Evolutionary conservation across 805 yeast genomes (phyloP), one percentile per base, ranked within the genome.

Genomic region (Pichia insulana): DNA sequence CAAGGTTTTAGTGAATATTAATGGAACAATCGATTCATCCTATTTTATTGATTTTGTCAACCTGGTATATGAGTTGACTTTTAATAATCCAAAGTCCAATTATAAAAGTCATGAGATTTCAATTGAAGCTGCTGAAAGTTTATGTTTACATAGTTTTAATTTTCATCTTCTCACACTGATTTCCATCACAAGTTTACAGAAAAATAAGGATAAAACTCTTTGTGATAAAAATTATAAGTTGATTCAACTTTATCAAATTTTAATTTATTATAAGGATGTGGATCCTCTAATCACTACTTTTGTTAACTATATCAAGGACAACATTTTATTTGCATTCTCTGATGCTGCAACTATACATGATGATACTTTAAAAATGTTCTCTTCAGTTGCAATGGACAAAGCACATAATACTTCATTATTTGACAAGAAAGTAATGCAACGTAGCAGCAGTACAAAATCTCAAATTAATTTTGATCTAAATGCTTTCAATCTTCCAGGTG

Each of bases 141-240:
- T 59, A 33, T 47, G 60, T 32, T 49, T 57, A 25, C 59, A 57
- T 39, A 56, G 63, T 44, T 59, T 59, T 49, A 58, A 59, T 43
- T 57, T 59, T 41, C 64, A 59, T 42, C 46, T 59, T 31, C 27
- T 59, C 34, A 50, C 51, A 13, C 41, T 59, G 42, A 40, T 58
- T 26, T 50, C 61, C n/a, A 48, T 59, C 7, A 47, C 49, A 15
- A 43, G 39, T n/a, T 45, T 59, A 26, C 48, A 52, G 16, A 50
- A 47, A 17, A 35, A 47, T 1, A 39, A 37, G 12, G 54, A 49
- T 25, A 43, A 44, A 32, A 19, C 39, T 12, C 26, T 48, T 11
- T 43, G 46, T 17, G 37, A 34, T 16, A 56, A 47, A 33, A 41
- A 51, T 18, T 22, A 35, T 16, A 52, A 47, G 41, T 30, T 58